Evolutionary conservation across 257 asterid genomes (phyloP).

Genomic region (Primulina tabacum): DNA sequence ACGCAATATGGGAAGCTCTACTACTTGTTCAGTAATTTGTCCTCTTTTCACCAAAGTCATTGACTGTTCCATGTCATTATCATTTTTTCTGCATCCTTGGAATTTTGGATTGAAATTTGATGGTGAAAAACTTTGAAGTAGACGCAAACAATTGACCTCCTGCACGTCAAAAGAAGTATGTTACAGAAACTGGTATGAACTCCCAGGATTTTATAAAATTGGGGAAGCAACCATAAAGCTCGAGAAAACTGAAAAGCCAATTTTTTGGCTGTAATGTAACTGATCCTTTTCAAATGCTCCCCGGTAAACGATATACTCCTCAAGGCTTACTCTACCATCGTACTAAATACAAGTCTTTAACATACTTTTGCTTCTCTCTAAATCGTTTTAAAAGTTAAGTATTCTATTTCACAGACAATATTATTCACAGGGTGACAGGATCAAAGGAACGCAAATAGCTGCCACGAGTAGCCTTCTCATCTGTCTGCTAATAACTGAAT

Average conservation of each 20-base stretch:
- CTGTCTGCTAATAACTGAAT: conserved; percentile 14
- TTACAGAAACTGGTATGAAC: not conserved
- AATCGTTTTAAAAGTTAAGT: not conserved
- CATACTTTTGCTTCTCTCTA: not conserved
- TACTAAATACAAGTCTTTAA: not conserved
- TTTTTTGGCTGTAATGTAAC: no score
- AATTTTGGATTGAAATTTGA: conserved; percentile 60
- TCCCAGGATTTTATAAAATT: not conserved
- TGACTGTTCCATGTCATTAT: conserved; percentile 43
- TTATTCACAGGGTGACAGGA: not conserved
- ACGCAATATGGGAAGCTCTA: conserved; percentile 83
- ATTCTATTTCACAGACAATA: no score
- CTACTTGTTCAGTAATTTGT: conserved; percentile 67
- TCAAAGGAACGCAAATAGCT: conserved; percentile 4
- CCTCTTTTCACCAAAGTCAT: conserved; percentile 54
- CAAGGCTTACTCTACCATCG: not conserved
- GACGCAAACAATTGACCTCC: conserved; percentile 78
- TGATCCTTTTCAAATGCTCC: not conserved
- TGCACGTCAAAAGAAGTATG: conserved; percentile 28
- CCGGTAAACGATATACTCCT: not conserved
- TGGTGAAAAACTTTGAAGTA: conserved; percentile 72
- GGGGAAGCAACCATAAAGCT: no score
- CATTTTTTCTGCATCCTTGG: conserved; percentile 41
- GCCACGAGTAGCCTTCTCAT: not conserved
- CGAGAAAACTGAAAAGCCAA: no score